phyloP scores from a whole-genome alignment of 345 rosid genomes.

The Stellera chamaejasme region DNA sequence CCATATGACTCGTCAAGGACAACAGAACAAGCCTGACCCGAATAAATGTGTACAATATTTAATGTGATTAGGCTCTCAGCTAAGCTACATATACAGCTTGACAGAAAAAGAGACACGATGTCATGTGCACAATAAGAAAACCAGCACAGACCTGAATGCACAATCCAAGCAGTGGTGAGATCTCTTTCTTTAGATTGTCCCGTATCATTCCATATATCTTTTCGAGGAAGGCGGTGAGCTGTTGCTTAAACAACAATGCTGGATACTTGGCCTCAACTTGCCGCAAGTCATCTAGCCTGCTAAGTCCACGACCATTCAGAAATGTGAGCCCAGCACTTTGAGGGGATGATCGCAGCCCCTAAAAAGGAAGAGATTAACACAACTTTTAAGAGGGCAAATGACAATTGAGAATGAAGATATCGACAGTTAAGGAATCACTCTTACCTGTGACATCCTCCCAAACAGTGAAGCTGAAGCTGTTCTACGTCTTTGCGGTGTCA shows the following conservation, averaged over 20 bases:
- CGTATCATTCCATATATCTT: constrained; percentile 97
- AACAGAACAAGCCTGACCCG: too few species aligned
- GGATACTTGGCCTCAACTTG: constrained; percentile 98
- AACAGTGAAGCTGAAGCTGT: constrained; percentile 56
- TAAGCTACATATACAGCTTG: too few species aligned
- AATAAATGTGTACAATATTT: too few species aligned
- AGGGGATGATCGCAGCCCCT: constrained; percentile 86
- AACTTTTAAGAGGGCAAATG: background rate
- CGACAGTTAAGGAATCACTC: constrained; percentile 8
- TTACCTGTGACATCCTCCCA: constrained; percentile 88
- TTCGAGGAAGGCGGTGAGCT: constrained; percentile 97
- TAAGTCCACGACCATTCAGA: constrained; percentile 52
- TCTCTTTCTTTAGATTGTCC: constrained; percentile 91
- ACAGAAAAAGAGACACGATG: too few species aligned
- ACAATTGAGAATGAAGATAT: background rate
- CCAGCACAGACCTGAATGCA: constrained; percentile 69
- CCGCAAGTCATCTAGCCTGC: constrained; percentile 61
- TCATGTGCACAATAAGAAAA: too few species aligned
- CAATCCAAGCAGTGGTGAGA: constrained; percentile 74
- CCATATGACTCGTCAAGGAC: too few species aligned
- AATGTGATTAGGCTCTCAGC: too few species aligned
- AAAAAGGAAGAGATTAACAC: constrained; percentile 1
- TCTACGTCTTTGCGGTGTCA: constrained; percentile 70
- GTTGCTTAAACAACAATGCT: constrained; percentile 92
- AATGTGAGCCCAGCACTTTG: constrained; percentile 80